These are phyloP conservation scores for Naganishia liquefaciens DNA, from an alignment of 1,284 basidiomycete genomes.

Conservation along the genomic window DNA sequence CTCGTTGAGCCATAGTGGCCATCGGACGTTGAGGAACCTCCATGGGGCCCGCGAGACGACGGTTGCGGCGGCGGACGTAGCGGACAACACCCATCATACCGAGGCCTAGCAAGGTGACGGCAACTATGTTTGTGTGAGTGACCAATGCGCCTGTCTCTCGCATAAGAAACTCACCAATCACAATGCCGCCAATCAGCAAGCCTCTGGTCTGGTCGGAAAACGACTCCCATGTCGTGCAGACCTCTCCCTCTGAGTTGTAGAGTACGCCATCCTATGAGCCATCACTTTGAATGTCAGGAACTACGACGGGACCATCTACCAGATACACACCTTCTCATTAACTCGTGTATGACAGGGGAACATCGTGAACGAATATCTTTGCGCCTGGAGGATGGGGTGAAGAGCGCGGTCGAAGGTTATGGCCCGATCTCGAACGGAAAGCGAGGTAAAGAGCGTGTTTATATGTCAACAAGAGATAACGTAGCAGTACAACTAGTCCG, in stretches of 20 bases:
- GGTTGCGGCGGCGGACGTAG: conserved; percentile 3
- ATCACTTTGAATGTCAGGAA: neutral
- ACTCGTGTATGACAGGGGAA: conserved; percentile 15
- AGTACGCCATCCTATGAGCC: neutral
- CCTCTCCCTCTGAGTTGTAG: conserved; percentile 16
- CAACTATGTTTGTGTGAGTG: no score
- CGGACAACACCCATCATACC: neutral
- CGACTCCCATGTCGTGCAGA: conserved; percentile 4
- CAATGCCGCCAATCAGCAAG: conserved; percentile 8
- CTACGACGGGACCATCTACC: neutral
- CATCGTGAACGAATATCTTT: neutral
- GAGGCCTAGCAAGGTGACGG: conserved; percentile 3
- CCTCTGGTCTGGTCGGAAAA: neutral
- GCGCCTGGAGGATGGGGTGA: neutral
- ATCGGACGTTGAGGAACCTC: conserved; percentile 4
- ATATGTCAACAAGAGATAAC: neutral
- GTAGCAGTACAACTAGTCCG: neutral
- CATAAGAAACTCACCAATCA: neutral
- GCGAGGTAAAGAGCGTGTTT: neutral
- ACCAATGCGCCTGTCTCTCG: no score
- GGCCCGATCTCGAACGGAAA: neutral
- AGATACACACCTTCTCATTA: neutral
- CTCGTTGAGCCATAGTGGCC: conserved; percentile 1
- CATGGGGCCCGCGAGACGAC: neutral
- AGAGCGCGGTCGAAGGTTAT: neutral